Percentiles rank a stretch among this genome's conserved stretches.
phyloP scores from a whole-genome alignment of 2,329 filamentous ascomycete genomes.

The Chaetothyriales sp. region DNA sequence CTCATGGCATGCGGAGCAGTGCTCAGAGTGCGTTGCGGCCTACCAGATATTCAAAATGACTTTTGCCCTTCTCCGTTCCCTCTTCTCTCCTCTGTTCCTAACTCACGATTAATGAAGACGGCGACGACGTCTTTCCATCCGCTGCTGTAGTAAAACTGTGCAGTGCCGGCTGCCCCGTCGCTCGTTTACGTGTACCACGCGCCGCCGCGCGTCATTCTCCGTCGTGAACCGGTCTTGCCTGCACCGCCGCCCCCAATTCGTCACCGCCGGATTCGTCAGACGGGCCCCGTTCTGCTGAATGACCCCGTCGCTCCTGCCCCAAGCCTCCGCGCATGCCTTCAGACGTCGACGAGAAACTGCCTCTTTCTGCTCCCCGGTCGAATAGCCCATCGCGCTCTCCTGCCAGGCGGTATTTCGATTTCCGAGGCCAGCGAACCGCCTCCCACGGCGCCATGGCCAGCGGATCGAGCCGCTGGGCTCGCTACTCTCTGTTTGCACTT shows the following conservation, averaged over 20 bases:
- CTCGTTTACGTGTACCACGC: neutral
- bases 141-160: neutral
- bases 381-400: neutral
- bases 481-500: slow-evolving; percentile 64
- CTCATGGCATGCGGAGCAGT: too few relatives aligned
- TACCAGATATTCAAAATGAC: too few relatives aligned
- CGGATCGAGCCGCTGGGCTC: slow-evolving; percentile 31
- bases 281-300: neutral
- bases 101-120: neutral
- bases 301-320: neutral
- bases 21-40: too few relatives aligned
- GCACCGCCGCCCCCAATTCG: neutral
- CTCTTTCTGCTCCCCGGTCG: neutral
- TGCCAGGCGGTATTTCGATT: neutral
- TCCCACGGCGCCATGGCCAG: slow-evolving; percentile 21
- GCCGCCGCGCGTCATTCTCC: neutral
- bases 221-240: too few relatives aligned
- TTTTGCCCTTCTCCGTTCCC: too few relatives aligned
- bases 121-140: neutral
- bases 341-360: slow-evolving; percentile 1
- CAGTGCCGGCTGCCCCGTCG: neutral
- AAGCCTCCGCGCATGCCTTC: neutral
- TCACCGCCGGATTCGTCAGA: neutral
- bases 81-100: too few relatives aligned
- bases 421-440: neutral